These are phyloP conservation scores for Colletotrichum australisinense DNA, from an alignment of 2,329 filamentous ascomycete genomes.

Conservation along the genomic window DNA sequence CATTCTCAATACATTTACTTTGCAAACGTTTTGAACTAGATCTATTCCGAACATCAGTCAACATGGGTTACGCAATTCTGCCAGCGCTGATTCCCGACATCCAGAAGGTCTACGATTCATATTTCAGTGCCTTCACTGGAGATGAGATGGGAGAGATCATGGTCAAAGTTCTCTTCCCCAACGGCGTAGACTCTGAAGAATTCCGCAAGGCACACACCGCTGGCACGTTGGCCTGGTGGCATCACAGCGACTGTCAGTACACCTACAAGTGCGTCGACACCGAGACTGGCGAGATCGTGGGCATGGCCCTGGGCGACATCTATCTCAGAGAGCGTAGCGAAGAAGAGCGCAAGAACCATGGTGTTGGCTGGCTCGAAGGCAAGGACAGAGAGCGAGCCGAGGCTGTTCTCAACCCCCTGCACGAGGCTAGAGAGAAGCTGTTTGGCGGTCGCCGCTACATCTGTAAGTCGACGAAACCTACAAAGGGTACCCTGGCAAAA, in stretches of 20 bases:
- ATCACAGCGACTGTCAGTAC: conserved; percentile 53
- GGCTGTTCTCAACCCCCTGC: conserved; percentile 52
- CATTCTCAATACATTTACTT: too few species aligned
- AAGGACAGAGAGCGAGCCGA: conserved; percentile 56
- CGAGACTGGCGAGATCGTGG: conserved; percentile 54
- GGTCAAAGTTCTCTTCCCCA: conserved; percentile 55
- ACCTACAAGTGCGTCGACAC: conserved; percentile 60
- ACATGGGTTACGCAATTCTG: conserved; percentile 54
- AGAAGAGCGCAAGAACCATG: conserved; percentile 55
- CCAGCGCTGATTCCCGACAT: conserved; percentile 60
- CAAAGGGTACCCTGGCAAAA: not conserved
- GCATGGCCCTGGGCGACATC: conserved; percentile 59
- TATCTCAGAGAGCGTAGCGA: conserved; percentile 50
- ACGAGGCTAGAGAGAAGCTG: conserved; percentile 53
- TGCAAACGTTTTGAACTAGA: too few species aligned
- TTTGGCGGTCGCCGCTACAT: conserved; percentile 53
- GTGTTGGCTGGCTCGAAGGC: conserved; percentile 58
- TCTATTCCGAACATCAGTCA: not conserved
- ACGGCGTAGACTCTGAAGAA: conserved; percentile 44
- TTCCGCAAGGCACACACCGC: conserved; percentile 56
- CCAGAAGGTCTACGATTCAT: conserved; percentile 56
- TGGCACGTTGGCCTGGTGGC: conserved; percentile 53
- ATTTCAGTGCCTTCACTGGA: conserved; percentile 57
- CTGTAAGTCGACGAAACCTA: conserved; percentile 47
- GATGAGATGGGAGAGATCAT: conserved; percentile 52